phyloP scores from a whole-genome alignment of 345 rosid species.

The Euphorbia pulcherrima region DNA sequence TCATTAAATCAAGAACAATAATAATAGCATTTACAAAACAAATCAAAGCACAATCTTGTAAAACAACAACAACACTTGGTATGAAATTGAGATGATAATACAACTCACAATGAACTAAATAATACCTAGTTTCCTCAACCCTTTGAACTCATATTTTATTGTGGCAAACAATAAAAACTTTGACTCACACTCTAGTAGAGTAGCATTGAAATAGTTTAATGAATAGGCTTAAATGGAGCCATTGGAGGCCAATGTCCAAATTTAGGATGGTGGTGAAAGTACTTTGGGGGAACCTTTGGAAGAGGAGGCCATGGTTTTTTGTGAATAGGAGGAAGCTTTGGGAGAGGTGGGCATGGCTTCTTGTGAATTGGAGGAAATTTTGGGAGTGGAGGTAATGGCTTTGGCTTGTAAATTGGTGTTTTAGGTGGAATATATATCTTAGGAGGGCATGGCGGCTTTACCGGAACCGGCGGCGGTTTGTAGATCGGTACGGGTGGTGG shows the following conservation, averaged over 20 bases:
- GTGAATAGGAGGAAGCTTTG: constrained; percentile 8
- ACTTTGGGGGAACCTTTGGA: constrained; percentile 16
- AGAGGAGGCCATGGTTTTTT: constrained; percentile 25
- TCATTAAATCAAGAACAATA: too few species aligned
- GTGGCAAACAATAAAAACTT: background rate
- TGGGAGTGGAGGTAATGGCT: background rate
- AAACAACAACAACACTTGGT: background rate
- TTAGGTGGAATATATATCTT: background rate
- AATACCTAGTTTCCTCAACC: background rate
- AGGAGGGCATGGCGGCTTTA: constrained; percentile 11
- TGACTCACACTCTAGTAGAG: background rate
- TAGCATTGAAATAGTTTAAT: constrained; percentile 1
- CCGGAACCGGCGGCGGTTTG: constrained; percentile 16
- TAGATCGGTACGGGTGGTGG: constrained; percentile 11
- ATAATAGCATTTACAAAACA: background rate
- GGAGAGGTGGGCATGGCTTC: constrained; percentile 25
- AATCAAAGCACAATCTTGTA: background rate
- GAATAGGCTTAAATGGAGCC: constrained; percentile 21
- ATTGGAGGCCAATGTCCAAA: constrained; percentile 26
- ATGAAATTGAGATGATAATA: background rate
- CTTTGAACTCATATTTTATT: constrained; percentile 4
- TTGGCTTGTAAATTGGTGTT: background rate
- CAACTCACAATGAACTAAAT: background rate
- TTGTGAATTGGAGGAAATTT: constrained; percentile 13
- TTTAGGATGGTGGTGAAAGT: constrained; percentile 21